These are phyloP conservation scores for Termitomyces sp. DNA, from an alignment of 1,284 basidiomycete species.

Conservation along the genomic window DNA sequence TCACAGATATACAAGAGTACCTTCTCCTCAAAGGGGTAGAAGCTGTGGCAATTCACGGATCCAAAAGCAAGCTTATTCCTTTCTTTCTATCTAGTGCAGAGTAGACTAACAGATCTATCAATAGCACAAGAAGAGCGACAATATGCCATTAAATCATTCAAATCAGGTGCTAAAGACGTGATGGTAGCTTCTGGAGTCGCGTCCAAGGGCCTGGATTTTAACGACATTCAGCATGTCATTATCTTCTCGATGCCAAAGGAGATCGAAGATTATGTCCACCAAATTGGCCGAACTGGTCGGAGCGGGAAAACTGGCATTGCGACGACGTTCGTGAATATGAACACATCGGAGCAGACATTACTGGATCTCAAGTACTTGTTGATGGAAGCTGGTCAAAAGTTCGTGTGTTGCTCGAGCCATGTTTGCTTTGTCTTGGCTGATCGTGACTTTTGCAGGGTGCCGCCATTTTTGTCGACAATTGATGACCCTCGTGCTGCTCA, in stretches of 20 bases:
- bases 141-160: constrained; percentile 97
- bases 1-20: constrained; percentile 94
- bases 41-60: constrained; percentile 97
- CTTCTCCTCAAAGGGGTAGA: constrained; percentile 95
- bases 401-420: constrained; percentile 7
- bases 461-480: constrained; percentile 88
- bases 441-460: constrained; percentile 58
- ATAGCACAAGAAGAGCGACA: constrained; percentile 97
- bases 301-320: constrained; percentile 98
- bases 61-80: constrained; percentile 65
- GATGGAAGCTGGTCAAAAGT: constrained; percentile 97
- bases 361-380: constrained; percentile 96
- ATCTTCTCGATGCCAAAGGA: constrained; percentile 99
- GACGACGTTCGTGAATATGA: constrained; percentile 99
- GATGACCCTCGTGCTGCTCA: constrained; percentile 86
- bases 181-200: constrained; percentile 99
- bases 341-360: constrained; percentile 91
- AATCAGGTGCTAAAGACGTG: constrained; percentile 94
- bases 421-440: constrained; percentile 2
- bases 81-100: not conserved
- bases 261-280: constrained; percentile 98
- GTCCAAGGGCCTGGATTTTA: constrained; percentile 97
- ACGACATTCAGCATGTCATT: constrained; percentile 96
- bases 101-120: constrained; percentile 3
- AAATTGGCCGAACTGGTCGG: constrained; percentile 96